Evolutionary conservation across 192 early-diverging fungal species (phyloP).

Genomic region (Phlyctochytrium bullatum): DNA sequence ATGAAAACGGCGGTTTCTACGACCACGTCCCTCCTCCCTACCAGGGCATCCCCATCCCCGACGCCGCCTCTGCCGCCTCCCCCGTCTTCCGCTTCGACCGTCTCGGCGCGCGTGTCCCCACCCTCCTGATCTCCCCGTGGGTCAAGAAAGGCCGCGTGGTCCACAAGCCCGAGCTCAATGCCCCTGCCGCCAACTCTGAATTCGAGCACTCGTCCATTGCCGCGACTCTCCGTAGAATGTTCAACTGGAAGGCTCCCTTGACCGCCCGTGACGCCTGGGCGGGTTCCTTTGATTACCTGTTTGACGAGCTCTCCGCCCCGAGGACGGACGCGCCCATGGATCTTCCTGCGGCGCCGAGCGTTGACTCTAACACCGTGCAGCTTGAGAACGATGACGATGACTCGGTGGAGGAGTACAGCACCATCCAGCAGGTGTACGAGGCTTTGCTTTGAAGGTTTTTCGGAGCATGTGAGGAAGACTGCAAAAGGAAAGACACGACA

Average conservation of each 20-base stretch:
- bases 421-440: not conserved
- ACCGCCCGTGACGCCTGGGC: slow-evolving; percentile 25
- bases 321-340: slow-evolving; percentile 18
- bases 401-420: not conserved
- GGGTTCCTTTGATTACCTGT: slow-evolving; percentile 24
- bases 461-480: too few relatives aligned
- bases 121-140: slow-evolving; percentile 46
- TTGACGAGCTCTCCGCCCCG: slow-evolving; percentile 8
- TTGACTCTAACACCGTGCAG: not conserved
- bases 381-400: not conserved
- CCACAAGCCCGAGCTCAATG: slow-evolving; percentile 2
- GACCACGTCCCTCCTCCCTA: slow-evolving; percentile 50
- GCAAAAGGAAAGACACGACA: too few relatives aligned
- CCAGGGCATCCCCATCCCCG: slow-evolving; percentile 43
- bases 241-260: slow-evolving; percentile 8
- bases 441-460: too few relatives aligned
- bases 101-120: slow-evolving; percentile 51
- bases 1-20: slow-evolving; percentile 52
- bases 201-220: slow-evolving; percentile 51
- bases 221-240: slow-evolving; percentile 41
- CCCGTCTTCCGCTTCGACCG: slow-evolving; percentile 46
- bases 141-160: slow-evolving; percentile 36
- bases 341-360: slow-evolving; percentile 15
- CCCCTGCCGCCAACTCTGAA: slow-evolving; percentile 29
- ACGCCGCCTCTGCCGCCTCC: slow-evolving; percentile 15